A percentile compares a stretch with the other conserved stretches of the same genome.
These are phyloP conservation scores for Rhizopogon salebrosus DNA, from an alignment of 768 basidiomycete genomes.

Conservation along the genomic window DNA sequence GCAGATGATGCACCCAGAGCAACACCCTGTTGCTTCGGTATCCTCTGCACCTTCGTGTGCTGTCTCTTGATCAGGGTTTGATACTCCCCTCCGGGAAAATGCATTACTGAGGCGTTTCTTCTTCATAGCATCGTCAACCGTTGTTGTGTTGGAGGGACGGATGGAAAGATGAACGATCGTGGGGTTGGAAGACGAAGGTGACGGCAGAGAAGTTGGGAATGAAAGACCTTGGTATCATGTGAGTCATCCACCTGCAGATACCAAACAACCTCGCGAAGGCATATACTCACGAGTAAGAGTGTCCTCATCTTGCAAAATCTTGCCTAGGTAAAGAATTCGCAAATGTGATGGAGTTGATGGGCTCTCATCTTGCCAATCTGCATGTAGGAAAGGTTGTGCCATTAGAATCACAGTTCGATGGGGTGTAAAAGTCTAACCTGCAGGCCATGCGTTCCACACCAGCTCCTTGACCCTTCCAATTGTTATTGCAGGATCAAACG, in stretches of 20 bases:
- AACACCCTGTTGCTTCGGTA: conserved; percentile 27
- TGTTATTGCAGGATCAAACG: conserved; percentile 70
- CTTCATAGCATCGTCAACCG: conserved; percentile 47
- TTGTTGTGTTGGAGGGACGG: conserved; percentile 48
- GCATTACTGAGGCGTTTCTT: conserved; percentile 35
- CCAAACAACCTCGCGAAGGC: not conserved
- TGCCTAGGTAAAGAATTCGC: conserved; percentile 70
- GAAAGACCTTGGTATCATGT: conserved; percentile 17
- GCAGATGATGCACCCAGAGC: conserved; percentile 35
- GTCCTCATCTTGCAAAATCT: conserved; percentile 82
- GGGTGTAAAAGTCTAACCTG: conserved; percentile 37
- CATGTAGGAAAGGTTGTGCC: not conserved
- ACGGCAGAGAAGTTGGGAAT: conserved; percentile 24
- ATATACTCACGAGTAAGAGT: conserved; percentile 56
- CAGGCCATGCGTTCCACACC: conserved; percentile 79
- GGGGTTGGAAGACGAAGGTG: conserved; percentile 29
- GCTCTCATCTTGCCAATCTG: conserved; percentile 76
- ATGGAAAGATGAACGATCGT: conserved; percentile 78
- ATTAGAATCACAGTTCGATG: too few relatives aligned
- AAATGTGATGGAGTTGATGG: conserved; percentile 76
- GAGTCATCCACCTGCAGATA: not conserved
- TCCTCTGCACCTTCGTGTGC: conserved; percentile 14
- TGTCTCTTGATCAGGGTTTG: conserved; percentile 6
- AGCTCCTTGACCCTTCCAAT: conserved; percentile 79
- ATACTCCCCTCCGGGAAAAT: conserved; percentile 17